A percentile compares a stretch with the other conserved stretches of the same genome.
These are phyloP conservation scores for Aureobasidium uvarum DNA, from an alignment of 2,329 filamentous ascomycete genomes.

Conservation along the genomic window DNA sequence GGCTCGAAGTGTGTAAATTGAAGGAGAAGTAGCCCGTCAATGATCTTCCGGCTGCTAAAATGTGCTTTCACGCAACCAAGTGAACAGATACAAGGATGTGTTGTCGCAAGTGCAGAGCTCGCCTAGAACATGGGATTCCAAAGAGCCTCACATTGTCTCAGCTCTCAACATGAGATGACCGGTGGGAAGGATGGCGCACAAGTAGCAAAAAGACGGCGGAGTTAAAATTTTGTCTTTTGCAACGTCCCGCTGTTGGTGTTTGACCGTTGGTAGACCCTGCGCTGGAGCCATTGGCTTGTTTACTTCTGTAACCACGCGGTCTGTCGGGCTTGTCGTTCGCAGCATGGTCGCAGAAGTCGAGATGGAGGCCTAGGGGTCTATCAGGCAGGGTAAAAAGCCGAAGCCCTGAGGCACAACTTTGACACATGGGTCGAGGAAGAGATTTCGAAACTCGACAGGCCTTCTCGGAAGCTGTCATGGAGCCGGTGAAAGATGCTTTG, in stretches of 20 bases:
- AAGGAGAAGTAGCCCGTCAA: neutral
- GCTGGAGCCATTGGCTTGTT: constrained; percentile 2
- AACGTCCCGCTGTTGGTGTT: constrained; percentile 16
- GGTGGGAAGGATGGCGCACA: neutral
- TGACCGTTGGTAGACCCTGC: constrained; percentile 19
- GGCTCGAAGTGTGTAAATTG: constrained; percentile 1
- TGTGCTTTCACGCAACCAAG: neutral
- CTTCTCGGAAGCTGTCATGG: constrained; percentile 13
- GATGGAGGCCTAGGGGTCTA: neutral
- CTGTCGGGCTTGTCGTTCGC: neutral
- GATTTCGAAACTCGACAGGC: constrained; percentile 10
- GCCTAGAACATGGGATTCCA: neutral
- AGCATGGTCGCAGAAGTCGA: neutral
- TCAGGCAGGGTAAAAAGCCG: neutral
- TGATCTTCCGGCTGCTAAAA: constrained; percentile 9
- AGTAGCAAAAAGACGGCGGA: neutral
- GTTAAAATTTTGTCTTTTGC: constrained; percentile 10
- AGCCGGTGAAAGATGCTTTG: neutral
- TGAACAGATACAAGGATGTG: neutral
- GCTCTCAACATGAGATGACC: constrained; percentile 4
- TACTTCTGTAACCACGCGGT: neutral
- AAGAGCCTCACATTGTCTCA: constrained; percentile 2
- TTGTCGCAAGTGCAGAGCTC: neutral
- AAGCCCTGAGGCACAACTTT: neutral
- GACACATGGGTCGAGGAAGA: neutral